Conservation (phyloP, 2,329 filamentous ascomycete species). For the Aspergillus costaricaensis region DNA sequence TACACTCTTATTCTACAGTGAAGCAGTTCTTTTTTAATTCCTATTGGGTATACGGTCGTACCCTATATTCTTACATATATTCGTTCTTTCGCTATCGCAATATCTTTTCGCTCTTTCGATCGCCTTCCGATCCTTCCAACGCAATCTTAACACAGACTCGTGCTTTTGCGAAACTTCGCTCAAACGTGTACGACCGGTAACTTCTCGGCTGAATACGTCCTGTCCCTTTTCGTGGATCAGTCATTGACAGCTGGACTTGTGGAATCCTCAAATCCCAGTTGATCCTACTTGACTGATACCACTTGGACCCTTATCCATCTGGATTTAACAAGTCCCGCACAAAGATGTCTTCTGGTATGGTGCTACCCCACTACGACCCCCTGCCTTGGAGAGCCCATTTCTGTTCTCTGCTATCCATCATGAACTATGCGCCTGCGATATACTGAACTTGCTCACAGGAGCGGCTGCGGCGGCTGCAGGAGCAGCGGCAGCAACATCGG, state of each 20-base stretch:
- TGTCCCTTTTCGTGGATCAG: background rate
- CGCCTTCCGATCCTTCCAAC: background rate
- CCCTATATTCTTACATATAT: background rate
- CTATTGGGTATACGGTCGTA: background rate
- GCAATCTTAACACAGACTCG: constrained; percentile 2
- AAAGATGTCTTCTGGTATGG: constrained; percentile 8
- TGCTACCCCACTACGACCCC: background rate
- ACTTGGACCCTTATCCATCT: background rate
- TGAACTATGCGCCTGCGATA: background rate
- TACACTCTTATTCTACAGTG: background rate
- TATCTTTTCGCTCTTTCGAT: constrained; percentile 1
- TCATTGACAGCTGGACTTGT: background rate
- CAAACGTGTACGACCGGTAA: constrained; percentile 4
- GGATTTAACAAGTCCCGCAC: background rate
- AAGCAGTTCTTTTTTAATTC: background rate
- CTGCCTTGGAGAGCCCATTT: background rate
- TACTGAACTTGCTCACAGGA: background rate
- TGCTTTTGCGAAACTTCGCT: constrained; percentile 7
- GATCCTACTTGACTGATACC: background rate
- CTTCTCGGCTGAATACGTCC: constrained; percentile 9
- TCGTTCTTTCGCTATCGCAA: constrained; percentile 6
- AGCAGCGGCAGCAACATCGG: constrained; percentile 6
- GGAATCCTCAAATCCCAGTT: background rate
- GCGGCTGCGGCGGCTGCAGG: constrained; percentile 7
- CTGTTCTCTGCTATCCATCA: background rate